Percentiles rank a stretch among this genome's conserved stretches.
These are phyloP conservation scores for Trichoderma endophyticum DNA, from an alignment of 2,329 filamentous ascomycete genomes.

Conservation along the genomic window DNA sequence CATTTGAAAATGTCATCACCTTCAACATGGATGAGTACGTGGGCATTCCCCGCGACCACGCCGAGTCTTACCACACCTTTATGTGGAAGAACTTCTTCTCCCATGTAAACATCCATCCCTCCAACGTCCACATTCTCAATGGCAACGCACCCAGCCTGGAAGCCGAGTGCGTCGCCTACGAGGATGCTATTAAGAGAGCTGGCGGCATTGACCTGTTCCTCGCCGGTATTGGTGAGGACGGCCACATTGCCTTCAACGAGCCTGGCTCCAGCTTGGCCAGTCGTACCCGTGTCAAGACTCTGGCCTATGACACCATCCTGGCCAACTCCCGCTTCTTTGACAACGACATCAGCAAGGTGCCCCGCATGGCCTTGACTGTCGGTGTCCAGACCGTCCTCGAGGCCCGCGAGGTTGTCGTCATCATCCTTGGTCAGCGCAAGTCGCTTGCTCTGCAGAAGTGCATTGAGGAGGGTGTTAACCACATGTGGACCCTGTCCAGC, in stretches of 20 bases:
- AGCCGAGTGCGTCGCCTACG: slow-evolving; percentile 75
- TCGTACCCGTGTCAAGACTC: slow-evolving; percentile 78
- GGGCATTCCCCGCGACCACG: slow-evolving; percentile 75
- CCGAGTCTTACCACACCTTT: slow-evolving; percentile 85
- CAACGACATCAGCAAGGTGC: slow-evolving; percentile 70
- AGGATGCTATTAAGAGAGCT: slow-evolving; percentile 68
- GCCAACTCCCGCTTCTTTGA: slow-evolving; percentile 83
- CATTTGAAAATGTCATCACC: slow-evolving; percentile 83
- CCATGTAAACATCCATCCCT: slow-evolving; percentile 74
- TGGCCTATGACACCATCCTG: slow-evolving; percentile 82
- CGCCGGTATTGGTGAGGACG: slow-evolving; percentile 80
- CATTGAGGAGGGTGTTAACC: slow-evolving; percentile 78
- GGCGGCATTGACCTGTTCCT: slow-evolving; percentile 86
- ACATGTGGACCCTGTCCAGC: slow-evolving; percentile 86
- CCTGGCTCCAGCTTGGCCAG: slow-evolving; percentile 75
- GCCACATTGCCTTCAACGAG: slow-evolving; percentile 89
- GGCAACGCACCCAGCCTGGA: slow-evolving; percentile 74
- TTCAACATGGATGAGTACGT: slow-evolving; percentile 97
- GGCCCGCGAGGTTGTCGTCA: slow-evolving; percentile 75
- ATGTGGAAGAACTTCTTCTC: slow-evolving; percentile 94
- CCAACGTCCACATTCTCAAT: slow-evolving; percentile 80
- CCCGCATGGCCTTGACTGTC: slow-evolving; percentile 78
- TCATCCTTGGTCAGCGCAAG: slow-evolving; percentile 80
- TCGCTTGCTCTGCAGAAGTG: slow-evolving; percentile 74
- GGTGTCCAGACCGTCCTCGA: slow-evolving; percentile 82